A percentile compares a stretch with the other conserved stretches of the same genome.
Conservation (phyloP, 108 stramenopile species). For the Aurantiochytrium sp. region DNA sequence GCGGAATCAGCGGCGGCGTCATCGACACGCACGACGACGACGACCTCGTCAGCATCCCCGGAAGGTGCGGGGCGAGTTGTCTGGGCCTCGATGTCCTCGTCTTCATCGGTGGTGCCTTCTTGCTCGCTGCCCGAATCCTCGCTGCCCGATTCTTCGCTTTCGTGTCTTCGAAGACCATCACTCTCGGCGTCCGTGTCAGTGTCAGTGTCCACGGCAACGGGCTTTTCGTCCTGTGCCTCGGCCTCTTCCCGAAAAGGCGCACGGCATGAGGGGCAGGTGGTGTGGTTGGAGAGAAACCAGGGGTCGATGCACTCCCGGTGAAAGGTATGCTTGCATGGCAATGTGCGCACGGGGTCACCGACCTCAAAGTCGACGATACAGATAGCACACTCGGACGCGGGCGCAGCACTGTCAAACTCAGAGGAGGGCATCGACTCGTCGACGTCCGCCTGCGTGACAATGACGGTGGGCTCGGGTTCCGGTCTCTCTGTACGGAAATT, state of each 20-base stretch:
- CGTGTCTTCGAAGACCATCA: no score
- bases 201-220: no score
- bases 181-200: no score
- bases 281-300: constrained; percentile 1
- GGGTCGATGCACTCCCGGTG: constrained; percentile 13
- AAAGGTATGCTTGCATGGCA: constrained; percentile 21
- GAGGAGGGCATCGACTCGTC: neutral
- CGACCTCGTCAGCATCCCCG: no score
- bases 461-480: neutral
- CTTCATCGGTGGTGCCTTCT: neutral
- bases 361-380: constrained; percentile 16
- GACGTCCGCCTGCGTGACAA: neutral
- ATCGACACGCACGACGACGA: no score
- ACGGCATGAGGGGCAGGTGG: constrained; percentile 18
- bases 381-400: neutral
- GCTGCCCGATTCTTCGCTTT: neutral
- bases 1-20: no score
- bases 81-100: neutral
- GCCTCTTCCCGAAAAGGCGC: neutral
- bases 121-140: neutral
- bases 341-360: neutral
- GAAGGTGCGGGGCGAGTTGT: no score
- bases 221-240: neutral
- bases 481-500: neutral
- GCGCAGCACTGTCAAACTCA: neutral